Conservation (phyloP, 2,329 filamentous ascomycete genomes). For the Albifimbria verrucaria region DNA sequence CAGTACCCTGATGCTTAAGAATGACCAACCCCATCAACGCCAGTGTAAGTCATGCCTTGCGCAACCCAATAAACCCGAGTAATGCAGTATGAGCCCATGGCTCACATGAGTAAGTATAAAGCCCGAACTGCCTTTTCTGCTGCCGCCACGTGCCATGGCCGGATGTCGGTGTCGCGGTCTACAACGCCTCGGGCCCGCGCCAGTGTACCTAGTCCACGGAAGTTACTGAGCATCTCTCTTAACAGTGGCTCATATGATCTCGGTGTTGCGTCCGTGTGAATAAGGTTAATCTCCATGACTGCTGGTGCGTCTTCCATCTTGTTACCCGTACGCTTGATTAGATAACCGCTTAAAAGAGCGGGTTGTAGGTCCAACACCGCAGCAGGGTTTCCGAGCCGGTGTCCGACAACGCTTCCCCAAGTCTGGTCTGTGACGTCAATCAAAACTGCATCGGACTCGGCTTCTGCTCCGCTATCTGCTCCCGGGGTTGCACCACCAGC, state of each 20-base stretch:
- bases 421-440: slow-evolving; percentile 71
- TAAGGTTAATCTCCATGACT: slow-evolving; percentile 61
- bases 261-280: slow-evolving; percentile 51
- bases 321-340: slow-evolving; percentile 60
- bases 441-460: slow-evolving; percentile 59
- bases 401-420: slow-evolving; percentile 69
- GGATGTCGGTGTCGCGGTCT: slow-evolving; percentile 55
- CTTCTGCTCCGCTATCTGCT: slow-evolving; percentile 38
- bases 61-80: slow-evolving; percentile 3
- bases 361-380: slow-evolving; percentile 53
- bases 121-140: slow-evolving; percentile 66
- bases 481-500: slow-evolving; percentile 44
- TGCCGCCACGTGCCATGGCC: slow-evolving; percentile 75
- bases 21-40: too few relatives aligned
- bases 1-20: too few relatives aligned
- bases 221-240: slow-evolving; percentile 68
- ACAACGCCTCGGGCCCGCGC: slow-evolving; percentile 64
- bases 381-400: slow-evolving; percentile 59
- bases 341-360: slow-evolving; percentile 61
- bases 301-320: slow-evolving; percentile 55
- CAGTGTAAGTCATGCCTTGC: too few relatives aligned
- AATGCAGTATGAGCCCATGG: slow-evolving; percentile 11
- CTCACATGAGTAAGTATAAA: slow-evolving; percentile 62
- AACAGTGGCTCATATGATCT: slow-evolving; percentile 61
- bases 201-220: slow-evolving; percentile 64